Conservation (phyloP, 805 yeast species). For the Candida arabinofermentans region DNA sequence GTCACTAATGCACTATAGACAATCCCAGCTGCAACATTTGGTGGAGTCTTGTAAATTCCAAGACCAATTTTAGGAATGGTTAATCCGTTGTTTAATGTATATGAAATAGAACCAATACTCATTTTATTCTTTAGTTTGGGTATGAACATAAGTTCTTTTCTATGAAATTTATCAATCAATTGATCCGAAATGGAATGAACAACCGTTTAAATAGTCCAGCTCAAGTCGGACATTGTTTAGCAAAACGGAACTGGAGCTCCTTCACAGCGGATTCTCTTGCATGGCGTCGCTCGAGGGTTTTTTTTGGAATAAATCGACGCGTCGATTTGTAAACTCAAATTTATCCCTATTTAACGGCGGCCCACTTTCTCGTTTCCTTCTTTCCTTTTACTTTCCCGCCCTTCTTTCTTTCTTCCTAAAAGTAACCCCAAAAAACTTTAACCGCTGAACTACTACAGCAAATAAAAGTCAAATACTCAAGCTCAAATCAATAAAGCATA, state of each 20-base stretch:
- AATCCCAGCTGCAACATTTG: constrained; percentile 35
- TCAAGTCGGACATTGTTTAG: no score
- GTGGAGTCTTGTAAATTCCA: constrained; percentile 48
- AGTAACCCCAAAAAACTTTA: no score
- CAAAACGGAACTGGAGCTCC: no score
- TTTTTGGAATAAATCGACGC: no score
- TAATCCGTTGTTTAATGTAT: constrained; percentile 45
- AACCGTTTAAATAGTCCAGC: no score
- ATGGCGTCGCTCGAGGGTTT: neutral
- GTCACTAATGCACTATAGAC: constrained; percentile 54
- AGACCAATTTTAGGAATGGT: constrained; percentile 54
- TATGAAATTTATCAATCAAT: no score
- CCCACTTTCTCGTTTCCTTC: no score
- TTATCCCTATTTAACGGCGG: neutral
- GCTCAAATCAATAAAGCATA: neutral
- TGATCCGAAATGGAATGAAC: no score
- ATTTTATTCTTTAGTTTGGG: neutral
- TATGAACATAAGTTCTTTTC: no score
- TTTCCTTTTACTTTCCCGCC: neutral
- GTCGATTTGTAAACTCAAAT: neutral
- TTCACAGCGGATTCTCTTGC: neutral
- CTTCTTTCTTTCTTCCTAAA: neutral
- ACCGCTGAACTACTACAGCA: no score
- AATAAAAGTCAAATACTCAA: no score
- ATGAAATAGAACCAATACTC: constrained; percentile 5